phyloP scores from a whole-genome alignment of 2,329 filamentous ascomycete species.

The Stromatinia cepivora region DNA sequence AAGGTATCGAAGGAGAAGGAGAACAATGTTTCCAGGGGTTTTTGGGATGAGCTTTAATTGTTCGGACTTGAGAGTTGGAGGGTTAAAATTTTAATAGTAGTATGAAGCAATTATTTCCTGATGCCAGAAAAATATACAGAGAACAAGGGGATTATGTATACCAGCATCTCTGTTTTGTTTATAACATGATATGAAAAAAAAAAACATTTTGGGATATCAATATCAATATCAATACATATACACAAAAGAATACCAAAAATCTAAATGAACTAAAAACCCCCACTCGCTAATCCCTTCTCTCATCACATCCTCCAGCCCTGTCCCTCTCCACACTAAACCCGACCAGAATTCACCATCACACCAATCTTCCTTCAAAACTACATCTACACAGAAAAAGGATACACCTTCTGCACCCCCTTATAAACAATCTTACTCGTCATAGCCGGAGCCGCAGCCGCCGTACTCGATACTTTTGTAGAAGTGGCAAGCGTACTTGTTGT shows the following conservation, averaged over 20 bases:
- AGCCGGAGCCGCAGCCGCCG: background rate
- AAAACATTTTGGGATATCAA: background rate
- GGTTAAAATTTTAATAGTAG: too few species aligned
- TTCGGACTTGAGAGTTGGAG: too few species aligned
- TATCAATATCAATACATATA: background rate
- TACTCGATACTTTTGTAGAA: background rate
- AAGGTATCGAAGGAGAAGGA: too few species aligned
- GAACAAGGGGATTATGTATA: too few species aligned
- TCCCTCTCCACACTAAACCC: rapidly evolving
- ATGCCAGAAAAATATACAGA: too few species aligned
- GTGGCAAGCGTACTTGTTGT: background rate
- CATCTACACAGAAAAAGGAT: background rate
- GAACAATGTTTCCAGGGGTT: too few species aligned
- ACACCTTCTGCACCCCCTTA: slow-evolving; percentile 11
- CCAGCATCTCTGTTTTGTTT: too few species aligned
- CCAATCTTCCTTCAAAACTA: background rate
- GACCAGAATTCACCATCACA: background rate
- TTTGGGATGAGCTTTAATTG: too few species aligned
- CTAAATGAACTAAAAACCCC: too few species aligned
- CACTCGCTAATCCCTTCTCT: background rate
- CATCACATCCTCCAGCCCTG: background rate
- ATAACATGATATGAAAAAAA: background rate
- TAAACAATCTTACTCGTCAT: slow-evolving; percentile 17
- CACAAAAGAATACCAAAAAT: background rate
- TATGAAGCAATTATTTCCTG: too few species aligned